Base-by-base conservation (phyloP, 768 basidiomycete species). In the Kwoniella mangroviensis region DNA sequence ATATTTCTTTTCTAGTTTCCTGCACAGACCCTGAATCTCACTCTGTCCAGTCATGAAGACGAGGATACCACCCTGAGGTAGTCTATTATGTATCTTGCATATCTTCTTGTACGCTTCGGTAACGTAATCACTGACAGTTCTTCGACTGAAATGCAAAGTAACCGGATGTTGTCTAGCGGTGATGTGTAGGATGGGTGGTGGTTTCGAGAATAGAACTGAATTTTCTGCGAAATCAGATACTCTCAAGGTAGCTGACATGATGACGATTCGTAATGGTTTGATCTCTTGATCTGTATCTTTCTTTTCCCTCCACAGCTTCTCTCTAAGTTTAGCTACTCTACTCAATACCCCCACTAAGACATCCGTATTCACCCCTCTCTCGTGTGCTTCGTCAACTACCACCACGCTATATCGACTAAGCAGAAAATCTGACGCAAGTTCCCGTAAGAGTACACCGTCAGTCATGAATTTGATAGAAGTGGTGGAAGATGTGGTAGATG, bases 401-500 rank as follows among this genome's bases (percentile, higher is more conserved):
- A 99, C 90, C 28, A 97, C 91, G 6, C 92, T 94, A 81, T 99
- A 99, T 82, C 90, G 92, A 54, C 85, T 88, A n/a, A 99, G 86
- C n/a, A 98, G 83, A 83, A 99, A 97, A 80, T 99, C 95, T 13
- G 88, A 88, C 0, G 93, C 91, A 22, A 98, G 86, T 83, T 99
- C 97, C 65, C 97, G 90, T 17, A 99, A 85, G 42, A 99, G 85
- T 28, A 99, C 94, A 85, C 97, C 97, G 77, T 99, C 97, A 6
- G 97, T 99, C 95, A 98, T 98, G 86, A 98, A 99, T 83, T 98
- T 98, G 86, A 99, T 94, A 9, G 90, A 90, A 1, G 97, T 99
- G 22, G 88, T 86, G 0, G 93, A 87, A 3, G 94, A 94, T 0
- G 94, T 90, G 0, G 94, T 98, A 1, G 93, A 91, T 74, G 98